These are phyloP conservation scores for Larix sibirica DNA, from an alignment of 83 land plant species.

Conservation along the genomic window DNA sequence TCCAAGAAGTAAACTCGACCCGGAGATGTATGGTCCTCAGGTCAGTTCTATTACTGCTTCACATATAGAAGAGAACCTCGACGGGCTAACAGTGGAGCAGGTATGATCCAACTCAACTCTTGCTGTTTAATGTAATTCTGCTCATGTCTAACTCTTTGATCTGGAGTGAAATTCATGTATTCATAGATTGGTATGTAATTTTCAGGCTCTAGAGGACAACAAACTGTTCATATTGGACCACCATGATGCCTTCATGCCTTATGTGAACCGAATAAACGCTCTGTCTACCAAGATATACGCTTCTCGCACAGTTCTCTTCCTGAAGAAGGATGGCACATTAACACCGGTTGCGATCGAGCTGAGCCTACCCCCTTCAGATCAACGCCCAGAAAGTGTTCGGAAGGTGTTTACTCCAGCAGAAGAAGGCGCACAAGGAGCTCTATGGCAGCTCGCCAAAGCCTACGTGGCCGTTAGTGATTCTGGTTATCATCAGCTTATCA, in stretches of 20 bases:
- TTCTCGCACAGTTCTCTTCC: slow-evolving; percentile 48
- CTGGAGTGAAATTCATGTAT: too few relatives aligned
- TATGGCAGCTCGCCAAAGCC: slow-evolving; percentile 75
- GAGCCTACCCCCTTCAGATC: slow-evolving; percentile 31
- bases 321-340: slow-evolving; percentile 46
- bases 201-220: slow-evolving; percentile 35
- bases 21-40: slow-evolving; percentile 62
- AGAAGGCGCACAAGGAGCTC: slow-evolving; percentile 38
- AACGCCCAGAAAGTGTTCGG: slow-evolving; percentile 22
- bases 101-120: slow-evolving; percentile 21
- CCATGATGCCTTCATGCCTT: slow-evolving; percentile 53
- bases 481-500: slow-evolving; percentile 48
- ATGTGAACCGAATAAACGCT: slow-evolving; percentile 39
- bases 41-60: slow-evolving; percentile 56
- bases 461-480: slow-evolving; percentile 46
- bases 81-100: slow-evolving; percentile 61
- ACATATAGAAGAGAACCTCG: slow-evolving; percentile 54
- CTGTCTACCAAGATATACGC: slow-evolving; percentile 34
- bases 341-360: slow-evolving; percentile 75
- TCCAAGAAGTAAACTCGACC: slow-evolving; percentile 72
- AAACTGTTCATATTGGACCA: slow-evolving; percentile 55
- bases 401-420: slow-evolving; percentile 61
- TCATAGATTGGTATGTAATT: not conserved
- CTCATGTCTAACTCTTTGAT: too few relatives aligned
- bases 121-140: too few relatives aligned